Conservation (phyloP, 2,329 filamentous ascomycete species). For the Scytalidium lignicola region DNA sequence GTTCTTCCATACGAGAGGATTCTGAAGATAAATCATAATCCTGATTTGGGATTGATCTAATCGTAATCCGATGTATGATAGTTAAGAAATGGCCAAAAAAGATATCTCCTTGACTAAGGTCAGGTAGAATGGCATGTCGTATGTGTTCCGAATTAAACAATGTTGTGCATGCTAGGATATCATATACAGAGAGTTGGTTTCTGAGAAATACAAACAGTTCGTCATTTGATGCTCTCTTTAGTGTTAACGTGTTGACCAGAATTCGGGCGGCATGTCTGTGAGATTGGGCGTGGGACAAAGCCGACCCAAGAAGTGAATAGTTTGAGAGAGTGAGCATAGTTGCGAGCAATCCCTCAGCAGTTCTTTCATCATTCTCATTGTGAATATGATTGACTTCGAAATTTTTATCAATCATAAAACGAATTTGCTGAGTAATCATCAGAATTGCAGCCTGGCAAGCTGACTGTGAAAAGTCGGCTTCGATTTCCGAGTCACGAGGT, state of each 20-base stretch:
- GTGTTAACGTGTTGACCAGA: neutral
- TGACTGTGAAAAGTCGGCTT: no score
- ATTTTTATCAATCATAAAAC: no score
- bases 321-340: neutral
- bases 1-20: no score
- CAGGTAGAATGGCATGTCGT: neutral
- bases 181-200: neutral
- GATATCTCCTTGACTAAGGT: neutral
- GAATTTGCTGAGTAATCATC: neutral
- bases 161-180: neutral
- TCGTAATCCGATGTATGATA: no score
- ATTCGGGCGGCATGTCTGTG: neutral
- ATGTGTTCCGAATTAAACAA: neutral
- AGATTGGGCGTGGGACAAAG: neutral
- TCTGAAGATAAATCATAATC: no score
- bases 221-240: neutral
- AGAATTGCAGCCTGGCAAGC: neutral
- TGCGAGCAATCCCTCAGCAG: neutral
- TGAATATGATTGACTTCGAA: no score
- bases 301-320: neutral
- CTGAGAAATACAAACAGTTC: neutral
- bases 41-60: no score
- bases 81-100: no score
- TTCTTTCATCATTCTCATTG: neutral
- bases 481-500: no score